Conservation (phyloP, 148 eudicot genomes). For the Chenopodium album region DNA sequence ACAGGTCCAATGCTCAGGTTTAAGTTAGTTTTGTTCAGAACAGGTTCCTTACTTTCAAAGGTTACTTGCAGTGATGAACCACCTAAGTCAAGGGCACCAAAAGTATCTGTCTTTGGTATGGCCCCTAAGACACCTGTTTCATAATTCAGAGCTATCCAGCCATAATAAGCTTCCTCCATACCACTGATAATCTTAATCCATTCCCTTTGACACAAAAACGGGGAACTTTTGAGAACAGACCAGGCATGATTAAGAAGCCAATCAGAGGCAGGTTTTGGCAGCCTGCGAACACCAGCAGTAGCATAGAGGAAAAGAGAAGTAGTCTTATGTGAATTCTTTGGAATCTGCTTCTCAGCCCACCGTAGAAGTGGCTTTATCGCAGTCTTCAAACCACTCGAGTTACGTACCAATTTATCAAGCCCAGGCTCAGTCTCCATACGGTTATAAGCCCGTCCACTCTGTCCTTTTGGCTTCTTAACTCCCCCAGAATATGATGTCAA, state of each 20-base stretch:
- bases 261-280: constrained; percentile 76
- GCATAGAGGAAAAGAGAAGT: constrained; percentile 88
- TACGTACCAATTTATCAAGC: constrained; percentile 87
- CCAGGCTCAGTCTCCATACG: constrained; percentile 99
- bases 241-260: constrained; percentile 90
- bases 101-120: constrained; percentile 66
- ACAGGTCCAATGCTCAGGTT: constrained; percentile 85
- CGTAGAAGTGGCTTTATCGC: constrained; percentile 78
- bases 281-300: constrained; percentile 96
- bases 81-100: constrained; percentile 96
- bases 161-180: constrained; percentile 96
- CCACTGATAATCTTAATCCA: constrained; percentile 93
- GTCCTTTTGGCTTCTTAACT: constrained; percentile 51
- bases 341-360: constrained; percentile 96
- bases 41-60: constrained; percentile 70
- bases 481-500: constrained; percentile 73
- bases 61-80: constrained; percentile 98
- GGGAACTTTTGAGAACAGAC: constrained; percentile 64
- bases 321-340: constrained; percentile 62
- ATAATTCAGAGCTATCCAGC: constrained; percentile 97
- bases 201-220: constrained; percentile 70
- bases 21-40: constrained; percentile 63
- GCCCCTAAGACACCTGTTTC: constrained; percentile 69
- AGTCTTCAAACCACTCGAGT: constrained; percentile 61
- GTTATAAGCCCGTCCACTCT: constrained; percentile 85